phyloP scores from a whole-genome alignment of 805 yeast genomes.

The Candida arabinofermentans region DNA sequence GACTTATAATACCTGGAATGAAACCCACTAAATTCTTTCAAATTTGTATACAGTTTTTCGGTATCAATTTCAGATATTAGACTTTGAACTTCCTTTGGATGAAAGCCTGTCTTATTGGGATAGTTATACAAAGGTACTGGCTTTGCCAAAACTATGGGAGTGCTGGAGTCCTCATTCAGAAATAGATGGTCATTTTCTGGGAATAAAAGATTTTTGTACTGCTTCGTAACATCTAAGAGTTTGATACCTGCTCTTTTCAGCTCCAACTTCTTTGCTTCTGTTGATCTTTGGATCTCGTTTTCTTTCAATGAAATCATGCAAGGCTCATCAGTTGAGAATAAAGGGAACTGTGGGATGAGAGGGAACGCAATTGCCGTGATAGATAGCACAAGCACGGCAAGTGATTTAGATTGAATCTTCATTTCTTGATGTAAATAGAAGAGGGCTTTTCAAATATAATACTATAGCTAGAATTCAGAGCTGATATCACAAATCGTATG shows the following conservation, averaged over 20 bases:
- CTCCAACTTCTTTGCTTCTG: slow-evolving; percentile 34
- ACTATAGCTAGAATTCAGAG: no score
- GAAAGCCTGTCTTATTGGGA: slow-evolving; percentile 42
- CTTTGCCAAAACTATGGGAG: slow-evolving; percentile 4
- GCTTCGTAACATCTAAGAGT: slow-evolving; percentile 39
- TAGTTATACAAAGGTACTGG: slow-evolving; percentile 37
- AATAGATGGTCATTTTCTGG: neutral
- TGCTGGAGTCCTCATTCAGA: neutral
- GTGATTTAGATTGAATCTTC: no score
- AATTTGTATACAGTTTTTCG: slow-evolving; percentile 7
- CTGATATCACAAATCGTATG: no score
- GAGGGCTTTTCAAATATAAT: no score
- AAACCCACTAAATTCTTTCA: slow-evolving; percentile 18
- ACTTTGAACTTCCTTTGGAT: slow-evolving; percentile 35
- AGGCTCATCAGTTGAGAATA: neutral
- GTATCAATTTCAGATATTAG: slow-evolving; percentile 8
- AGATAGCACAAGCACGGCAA: no score
- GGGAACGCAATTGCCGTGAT: no score
- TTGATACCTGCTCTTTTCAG: slow-evolving; percentile 32
- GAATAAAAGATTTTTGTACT: slow-evolving; percentile 5
- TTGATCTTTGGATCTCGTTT: slow-evolving; percentile 13
- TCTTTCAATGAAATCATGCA: slow-evolving; percentile 8
- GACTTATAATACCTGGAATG: slow-evolving; percentile 78
- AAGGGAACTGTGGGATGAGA: neutral
- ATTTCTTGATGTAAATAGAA: no score